Base-by-base conservation (phyloP, 495 filamentous ascomycete genomes). In the Durotheca rogersii region DNA sequence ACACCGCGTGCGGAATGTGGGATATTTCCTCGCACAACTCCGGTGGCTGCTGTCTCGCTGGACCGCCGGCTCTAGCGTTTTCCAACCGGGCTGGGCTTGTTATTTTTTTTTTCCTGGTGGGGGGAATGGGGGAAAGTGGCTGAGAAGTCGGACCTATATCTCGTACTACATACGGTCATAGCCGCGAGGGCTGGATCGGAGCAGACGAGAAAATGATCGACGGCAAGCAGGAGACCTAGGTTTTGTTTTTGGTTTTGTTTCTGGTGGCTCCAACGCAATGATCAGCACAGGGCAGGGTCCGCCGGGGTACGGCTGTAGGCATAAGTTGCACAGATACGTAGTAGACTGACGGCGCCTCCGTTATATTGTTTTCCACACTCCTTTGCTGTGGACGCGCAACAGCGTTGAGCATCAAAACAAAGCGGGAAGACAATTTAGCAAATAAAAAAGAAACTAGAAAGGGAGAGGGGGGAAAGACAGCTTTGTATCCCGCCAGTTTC, bases 1-100 rank as follows among this genome's bases (percentile, higher is more conserved):
- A 53, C 56, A 53, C n/a, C n/a, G n/a, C 44, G 44, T 53, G 50
- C 31, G 56, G 48, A 50, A 53, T 58, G 54, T 58, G 48, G 49
- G 33, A 58, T 48, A 30, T 32, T 37, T 38, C 44, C 35, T 59
- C 56, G 54, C 54, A 48, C 54, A 52, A 47, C 52, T 47, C 53
- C n/a, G n/a, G n/a, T n/a, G n/a, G 44, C 37, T 51, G 27, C 41
- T 27, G 23, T 27, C 23, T 27, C 23, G 9, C 23, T 27, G 23
- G 9, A 4, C 23, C 23, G 9, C 4, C 9, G n/a, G 9, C 23
- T 39, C 42, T 47, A 57, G 53, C 53, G 53, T 57, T 57, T 42
- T 53, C 25, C 18, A 45, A 53, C 43, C 41, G 49, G 55, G 55
- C 49, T 59, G 43, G 30, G 37, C 50, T 19, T 29, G 30, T 27